Base-by-base conservation (phyloP, 305 asterid species). In the Salvia sclarea region DNA sequence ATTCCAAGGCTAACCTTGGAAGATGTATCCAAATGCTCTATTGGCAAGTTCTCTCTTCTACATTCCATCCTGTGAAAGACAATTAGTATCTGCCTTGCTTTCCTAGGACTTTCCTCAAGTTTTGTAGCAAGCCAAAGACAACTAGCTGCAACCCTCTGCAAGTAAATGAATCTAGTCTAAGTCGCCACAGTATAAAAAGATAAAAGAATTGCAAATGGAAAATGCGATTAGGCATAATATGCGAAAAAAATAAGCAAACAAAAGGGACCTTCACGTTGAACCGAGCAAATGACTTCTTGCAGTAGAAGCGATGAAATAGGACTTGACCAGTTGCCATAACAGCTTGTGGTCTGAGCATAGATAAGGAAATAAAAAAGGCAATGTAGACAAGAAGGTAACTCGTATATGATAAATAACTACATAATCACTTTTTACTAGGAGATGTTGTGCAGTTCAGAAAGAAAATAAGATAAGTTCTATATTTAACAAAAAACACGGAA, bases 41-140 rank as follows among this genome's bases (percentile, higher is more conserved):
- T 43, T 11, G 95, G 89, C 70, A 89, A 78, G 77, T 79, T 87
- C 74, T 89, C 96, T 80, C 96, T 86, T 82, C 98, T 81, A 69
- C 97, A 86, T 63, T 89, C 96, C 95, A 92, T 87, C 81, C 98
- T 84, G 72, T 88, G 95, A 61, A 88, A 88, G 81, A 92, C 95
- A 78, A 80, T 68, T 47, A 92, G 85, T 70, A 89, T 87, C 61
- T 88, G 95, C 75, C 95, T 87, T 49, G 96, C 96, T 76, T 86
- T 87, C 72, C 96, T 79, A 41, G 95, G 96, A 77, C 91, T 78
- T 79, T 92, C 98, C 79, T 88, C 98, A 16, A 92, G 96, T 79
- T 92, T 92, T 33, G 98, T 88, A 41, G 96, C 98, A 80, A 89
- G 96, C 96, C 98, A 89, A 64, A 90, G 90, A 77, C 98, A 92